phyloP scores from a whole-genome alignment of 176 grass and related monocot species.

The Musa troglodytarum region DNA sequence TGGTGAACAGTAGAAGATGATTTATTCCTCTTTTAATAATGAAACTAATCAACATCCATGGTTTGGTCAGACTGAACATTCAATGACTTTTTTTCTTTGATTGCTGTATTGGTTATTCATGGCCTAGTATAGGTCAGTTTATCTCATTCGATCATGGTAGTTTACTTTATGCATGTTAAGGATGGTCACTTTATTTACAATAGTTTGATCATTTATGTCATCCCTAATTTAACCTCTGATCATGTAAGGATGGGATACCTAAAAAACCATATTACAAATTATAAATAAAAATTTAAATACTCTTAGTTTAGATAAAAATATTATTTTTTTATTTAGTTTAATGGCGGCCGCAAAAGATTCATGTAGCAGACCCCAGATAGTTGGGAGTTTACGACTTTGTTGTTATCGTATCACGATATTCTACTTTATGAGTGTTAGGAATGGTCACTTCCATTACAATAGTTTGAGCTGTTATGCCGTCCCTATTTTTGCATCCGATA shows the following conservation, averaged over 20 bases:
- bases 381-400: too few species aligned
- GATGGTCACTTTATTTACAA: neutral
- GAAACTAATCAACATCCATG: neutral
- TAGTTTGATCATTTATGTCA: neutral
- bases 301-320: too few species aligned
- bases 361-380: too few species aligned
- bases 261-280: too few species aligned
- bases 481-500: too few species aligned
- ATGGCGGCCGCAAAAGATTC: too few species aligned
- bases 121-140: neutral
- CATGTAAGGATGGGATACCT: too few species aligned
- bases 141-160: neutral
- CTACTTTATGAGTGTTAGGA: neutral
- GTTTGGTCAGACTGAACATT: neutral
- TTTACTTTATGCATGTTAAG: neutral
- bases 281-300: too few species aligned
- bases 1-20: neutral
- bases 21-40: neutral
- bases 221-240: too few species aligned
- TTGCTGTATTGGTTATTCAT: neutral
- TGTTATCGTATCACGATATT: neutral
- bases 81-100: neutral
- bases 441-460: neutral
- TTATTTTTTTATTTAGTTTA: too few species aligned
- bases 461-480: neutral